phyloP scores from a whole-genome alignment of 306 rosid species.

The Vigna unguiculata region DNA sequence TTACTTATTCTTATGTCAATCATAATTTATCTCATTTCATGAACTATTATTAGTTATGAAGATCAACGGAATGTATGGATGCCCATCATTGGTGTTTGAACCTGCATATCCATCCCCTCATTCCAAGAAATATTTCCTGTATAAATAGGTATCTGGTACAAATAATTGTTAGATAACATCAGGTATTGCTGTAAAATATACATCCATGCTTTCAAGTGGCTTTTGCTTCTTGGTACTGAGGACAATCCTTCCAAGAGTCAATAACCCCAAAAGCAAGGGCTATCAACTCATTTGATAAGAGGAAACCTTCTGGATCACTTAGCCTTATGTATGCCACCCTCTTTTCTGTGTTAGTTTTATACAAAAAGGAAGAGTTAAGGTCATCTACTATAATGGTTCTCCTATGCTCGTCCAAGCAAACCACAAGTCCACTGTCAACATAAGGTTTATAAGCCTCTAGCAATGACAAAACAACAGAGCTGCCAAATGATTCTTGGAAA shows the following conservation, averaged over 20 bases:
- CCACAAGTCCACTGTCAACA: conserved; percentile 79
- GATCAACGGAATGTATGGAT: conserved; percentile 4
- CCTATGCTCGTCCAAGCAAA: conserved; percentile 70
- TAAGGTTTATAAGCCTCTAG: conserved; percentile 71
- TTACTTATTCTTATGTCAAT: conserved; percentile 1
- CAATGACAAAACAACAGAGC: conserved; percentile 60
- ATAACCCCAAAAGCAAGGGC: conserved; percentile 77
- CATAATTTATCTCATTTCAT: background rate
- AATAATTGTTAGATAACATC: conserved; percentile 18
- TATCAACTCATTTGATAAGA: conserved; percentile 86
- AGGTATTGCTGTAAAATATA: conserved; percentile 28
- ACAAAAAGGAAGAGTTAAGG: conserved; percentile 23
- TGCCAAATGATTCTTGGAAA: conserved; percentile 66
- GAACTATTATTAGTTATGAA: background rate
- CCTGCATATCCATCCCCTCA: background rate
- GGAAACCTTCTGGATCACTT: conserved; percentile 94
- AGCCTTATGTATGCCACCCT: conserved; percentile 65
- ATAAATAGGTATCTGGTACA: conserved; percentile 6
- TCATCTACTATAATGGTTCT: conserved; percentile 58
- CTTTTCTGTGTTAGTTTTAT: conserved; percentile 38
- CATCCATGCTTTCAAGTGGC: conserved; percentile 27
- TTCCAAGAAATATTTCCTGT: background rate
- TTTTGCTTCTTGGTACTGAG: conserved; percentile 32
- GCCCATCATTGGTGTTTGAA: conserved; percentile 8
- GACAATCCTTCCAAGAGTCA: conserved; percentile 57